Conservation (phyloP, 495 filamentous ascomycete genomes). For the Rostrohypoxylon terebratum region DNA sequence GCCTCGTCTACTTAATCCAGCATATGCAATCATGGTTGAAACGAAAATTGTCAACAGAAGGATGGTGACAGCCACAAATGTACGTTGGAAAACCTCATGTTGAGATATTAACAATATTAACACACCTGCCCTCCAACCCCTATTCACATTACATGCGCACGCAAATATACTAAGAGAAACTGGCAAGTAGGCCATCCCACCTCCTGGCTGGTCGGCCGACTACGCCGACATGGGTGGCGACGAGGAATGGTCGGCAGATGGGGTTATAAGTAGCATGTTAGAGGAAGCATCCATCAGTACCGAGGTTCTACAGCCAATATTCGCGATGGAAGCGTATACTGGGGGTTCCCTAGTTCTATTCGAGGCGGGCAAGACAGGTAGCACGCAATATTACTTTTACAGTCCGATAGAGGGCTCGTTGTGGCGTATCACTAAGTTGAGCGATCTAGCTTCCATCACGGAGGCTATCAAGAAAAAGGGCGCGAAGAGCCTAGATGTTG, state of each 20-base stretch:
- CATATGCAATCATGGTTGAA: neutral
- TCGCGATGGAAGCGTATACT: neutral
- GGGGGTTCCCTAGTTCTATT: neutral
- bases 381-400: neutral
- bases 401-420: neutral
- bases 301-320: neutral
- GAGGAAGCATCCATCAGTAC: neutral
- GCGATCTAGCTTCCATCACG: neutral
- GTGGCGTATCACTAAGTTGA: neutral
- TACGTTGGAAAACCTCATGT: neutral
- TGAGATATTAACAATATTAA: neutral
- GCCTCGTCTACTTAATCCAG: neutral
- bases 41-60: neutral
- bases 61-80: neutral
- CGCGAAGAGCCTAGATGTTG: neutral
- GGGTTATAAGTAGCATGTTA: neutral
- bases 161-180: neutral
- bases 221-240: neutral
- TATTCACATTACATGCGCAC: neutral
- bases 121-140: neutral
- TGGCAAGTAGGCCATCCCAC: conserved; percentile 1
- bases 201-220: neutral
- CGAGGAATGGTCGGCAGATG: neutral
- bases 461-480: neutral
- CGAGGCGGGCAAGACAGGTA: neutral